Percentiles rank a stretch among this genome's conserved stretches.
Evolutionary conservation across 805 yeast species (phyloP).

Genomic region (Metschnikowia peoriensis): DNA sequence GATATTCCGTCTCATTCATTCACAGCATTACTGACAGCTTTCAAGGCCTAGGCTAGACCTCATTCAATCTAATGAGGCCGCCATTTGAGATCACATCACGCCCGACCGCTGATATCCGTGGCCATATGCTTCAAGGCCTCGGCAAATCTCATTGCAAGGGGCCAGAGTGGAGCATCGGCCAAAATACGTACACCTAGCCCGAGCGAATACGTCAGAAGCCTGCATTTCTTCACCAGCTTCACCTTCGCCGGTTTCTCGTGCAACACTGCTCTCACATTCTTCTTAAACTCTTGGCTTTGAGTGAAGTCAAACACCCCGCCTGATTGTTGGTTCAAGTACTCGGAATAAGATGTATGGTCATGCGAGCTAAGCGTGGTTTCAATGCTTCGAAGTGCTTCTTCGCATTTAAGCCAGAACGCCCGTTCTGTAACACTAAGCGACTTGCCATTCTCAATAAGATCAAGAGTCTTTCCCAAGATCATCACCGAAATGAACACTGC

Average conservation of each 20-base stretch:
- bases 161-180: conserved; percentile 89
- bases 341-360: conserved; percentile 55
- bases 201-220: conserved; percentile 54
- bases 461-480: conserved; percentile 61
- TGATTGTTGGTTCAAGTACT: conserved; percentile 55
- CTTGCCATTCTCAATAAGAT: conserved; percentile 45
- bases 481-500: conserved; percentile 64
- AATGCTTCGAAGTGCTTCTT: conserved; percentile 55
- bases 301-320: conserved; percentile 52
- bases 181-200: conserved; percentile 72
- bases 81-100: background rate
- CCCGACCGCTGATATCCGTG: conserved; percentile 8
- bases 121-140: conserved; percentile 69
- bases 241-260: background rate
- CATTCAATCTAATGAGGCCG: background rate
- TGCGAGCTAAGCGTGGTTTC: conserved; percentile 56
- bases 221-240: conserved; percentile 35
- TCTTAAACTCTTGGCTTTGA: conserved; percentile 12
- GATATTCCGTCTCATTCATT: background rate
- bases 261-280: conserved; percentile 10
- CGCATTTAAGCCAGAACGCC: conserved; percentile 62
- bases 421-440: conserved; percentile 48
- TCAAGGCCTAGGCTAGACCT: background rate
- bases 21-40: background rate
- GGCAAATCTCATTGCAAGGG: conserved; percentile 73